Base-by-base conservation (phyloP, 2,329 filamentous ascomycete genomes). In the Penicillium palitans region DNA sequence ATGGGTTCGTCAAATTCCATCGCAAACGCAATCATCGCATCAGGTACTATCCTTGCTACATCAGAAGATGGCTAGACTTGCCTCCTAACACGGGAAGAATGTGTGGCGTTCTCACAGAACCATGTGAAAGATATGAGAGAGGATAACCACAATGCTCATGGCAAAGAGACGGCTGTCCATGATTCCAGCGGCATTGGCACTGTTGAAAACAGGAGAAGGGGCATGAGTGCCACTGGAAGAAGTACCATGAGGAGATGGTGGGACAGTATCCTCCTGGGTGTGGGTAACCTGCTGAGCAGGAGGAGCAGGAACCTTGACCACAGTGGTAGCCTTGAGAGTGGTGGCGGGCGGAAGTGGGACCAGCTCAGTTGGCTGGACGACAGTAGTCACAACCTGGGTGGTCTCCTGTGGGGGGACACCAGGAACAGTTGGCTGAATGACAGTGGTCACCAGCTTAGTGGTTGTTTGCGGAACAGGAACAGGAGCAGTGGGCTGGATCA, bases 121-220 rank as follows among this genome's bases (percentile, higher is more conserved):
- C 39, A 46, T 35, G 12, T 42, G 49, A 13, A 54, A 19, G 21
- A 27, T 10, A 13, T 58, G 50, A 37, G 42, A 37, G 35, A 58
- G 17, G 27, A 42, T 41, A 39, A 44, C 27, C 15, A 58, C 17
- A 21, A 54, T 37, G 35, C 42, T 58, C 50, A 58, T n/a, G 35
- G n/a, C 13, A 17, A 58, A 37, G 17, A 58, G 13, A 31, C 50
- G 42, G 17, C 50, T 29, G 25, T 58, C 29, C 42, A 37, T 24
- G 9, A 48, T 31, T 15, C 44, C 50, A 54, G 35, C 35, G 25
- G 25, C 6, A 21, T 33, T 54, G 4, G 55, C 55, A 24, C 50
- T 24, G 24, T 58, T 58, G 55, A 58, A 58, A 39, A 54, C n/a
- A 35, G 55, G 55, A 6, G 44, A 41, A 19, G 52, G 27, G 8